Evolutionary conservation across 441 rosid species (phyloP).

Genomic region (Gossypium davidsonii): DNA sequence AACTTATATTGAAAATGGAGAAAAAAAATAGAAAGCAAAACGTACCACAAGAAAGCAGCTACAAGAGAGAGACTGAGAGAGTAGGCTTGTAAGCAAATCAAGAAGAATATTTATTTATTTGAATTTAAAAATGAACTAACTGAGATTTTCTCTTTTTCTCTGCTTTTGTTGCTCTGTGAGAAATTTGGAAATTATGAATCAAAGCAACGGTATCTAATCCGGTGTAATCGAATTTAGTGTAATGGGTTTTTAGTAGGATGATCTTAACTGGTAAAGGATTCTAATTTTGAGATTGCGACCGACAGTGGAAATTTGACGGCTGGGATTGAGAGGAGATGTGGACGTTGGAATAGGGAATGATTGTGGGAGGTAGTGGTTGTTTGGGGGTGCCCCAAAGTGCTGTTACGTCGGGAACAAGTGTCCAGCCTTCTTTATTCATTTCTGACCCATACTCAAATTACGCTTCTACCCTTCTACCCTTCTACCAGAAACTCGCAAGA

Average conservation of each 20-base stretch:
- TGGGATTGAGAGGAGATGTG: neutral
- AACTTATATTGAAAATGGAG: slow-evolving; percentile 13
- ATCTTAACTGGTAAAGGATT: neutral
- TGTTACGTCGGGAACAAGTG: slow-evolving; percentile 39
- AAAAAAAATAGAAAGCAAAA: neutral
- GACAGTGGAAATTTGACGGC: neutral
- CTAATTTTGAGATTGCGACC: neutral
- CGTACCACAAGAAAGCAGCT: slow-evolving; percentile 30
- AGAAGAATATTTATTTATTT: neutral
- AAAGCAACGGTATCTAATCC: slow-evolving; percentile 13
- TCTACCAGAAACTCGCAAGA: neutral
- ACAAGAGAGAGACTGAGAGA: neutral
- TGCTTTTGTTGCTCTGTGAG: neutral
- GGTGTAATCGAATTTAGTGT: neutral
- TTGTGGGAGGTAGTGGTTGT: slow-evolving; percentile 14
- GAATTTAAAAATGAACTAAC: slow-evolving; percentile 10
- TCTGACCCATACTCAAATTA: slow-evolving; percentile 24
- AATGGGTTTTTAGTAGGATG: neutral
- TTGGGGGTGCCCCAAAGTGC: slow-evolving; percentile 17
- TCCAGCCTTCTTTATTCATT: slow-evolving; percentile 25
- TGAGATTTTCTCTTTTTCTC: neutral
- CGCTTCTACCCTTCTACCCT: slow-evolving; percentile 20
- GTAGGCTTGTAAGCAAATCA: slow-evolving; percentile 30
- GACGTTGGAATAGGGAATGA: neutral
- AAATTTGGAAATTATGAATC: slow-evolving; percentile 4